A percentile compares a stretch with the other conserved stretches of the same genome.
Evolutionary conservation across 192 early-diverging fungal species (phyloP).

Genomic region (Entomortierella lignicola): DNA sequence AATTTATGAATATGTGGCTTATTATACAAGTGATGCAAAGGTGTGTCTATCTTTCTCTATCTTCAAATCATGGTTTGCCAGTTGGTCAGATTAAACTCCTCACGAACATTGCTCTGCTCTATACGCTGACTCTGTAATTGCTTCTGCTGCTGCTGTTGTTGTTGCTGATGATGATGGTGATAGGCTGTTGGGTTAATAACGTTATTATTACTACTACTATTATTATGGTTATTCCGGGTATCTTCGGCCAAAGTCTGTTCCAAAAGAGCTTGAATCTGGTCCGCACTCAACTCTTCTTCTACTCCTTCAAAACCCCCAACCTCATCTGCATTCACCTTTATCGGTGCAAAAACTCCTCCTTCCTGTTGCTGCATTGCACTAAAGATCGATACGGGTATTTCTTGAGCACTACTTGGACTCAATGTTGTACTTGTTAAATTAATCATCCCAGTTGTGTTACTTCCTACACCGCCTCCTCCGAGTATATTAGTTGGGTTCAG

Average conservation of each 20-base stretch:
- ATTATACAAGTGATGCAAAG: too few species aligned
- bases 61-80: conserved; percentile 8
- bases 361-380: conserved; percentile 9
- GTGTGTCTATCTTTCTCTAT: too few species aligned
- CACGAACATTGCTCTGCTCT: neutral
- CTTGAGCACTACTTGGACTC: neutral
- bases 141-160: conserved; percentile 8
- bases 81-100: neutral
- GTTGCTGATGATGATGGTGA: neutral
- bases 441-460: neutral
- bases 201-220: neutral
- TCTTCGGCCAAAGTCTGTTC: conserved; percentile 24
- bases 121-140: neutral
- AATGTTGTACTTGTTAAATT: neutral
- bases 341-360: neutral
- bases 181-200: neutral
- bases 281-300: conserved; percentile 1
- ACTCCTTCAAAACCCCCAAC: neutral
- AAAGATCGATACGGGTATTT: neutral
- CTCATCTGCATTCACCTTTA: neutral
- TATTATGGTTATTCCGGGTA: conserved; percentile 12
- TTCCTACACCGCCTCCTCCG: neutral
- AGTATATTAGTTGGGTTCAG: conserved; percentile 4
- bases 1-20: neutral
- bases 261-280: conserved; percentile 23